Evolutionary conservation across 768 basidiomycete species (phyloP).

Genomic region (Amanita rimosa): DNA sequence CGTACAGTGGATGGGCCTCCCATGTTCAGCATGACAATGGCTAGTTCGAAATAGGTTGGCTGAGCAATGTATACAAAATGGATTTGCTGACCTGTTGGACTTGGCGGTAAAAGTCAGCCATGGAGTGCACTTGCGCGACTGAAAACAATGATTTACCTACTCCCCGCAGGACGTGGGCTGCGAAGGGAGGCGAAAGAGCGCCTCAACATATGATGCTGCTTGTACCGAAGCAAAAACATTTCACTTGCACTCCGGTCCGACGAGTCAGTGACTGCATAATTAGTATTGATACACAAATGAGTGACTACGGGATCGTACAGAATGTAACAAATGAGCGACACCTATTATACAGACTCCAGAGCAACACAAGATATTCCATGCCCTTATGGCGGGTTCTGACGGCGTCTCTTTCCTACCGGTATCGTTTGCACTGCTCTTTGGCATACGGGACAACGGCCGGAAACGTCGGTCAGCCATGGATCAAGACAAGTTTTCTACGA

Average conservation of each 20-base stretch:
- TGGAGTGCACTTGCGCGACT: background rate
- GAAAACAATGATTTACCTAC: conserved; percentile 15
- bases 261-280: no score
- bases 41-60: conserved; percentile 22
- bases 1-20: conserved; percentile 89
- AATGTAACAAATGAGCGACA: background rate
- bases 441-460: conserved; percentile 82
- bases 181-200: conserved; percentile 28
- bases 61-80: background rate
- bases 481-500: conserved; percentile 77
- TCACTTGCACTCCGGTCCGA: background rate
- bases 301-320: background rate
- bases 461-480: conserved; percentile 79
- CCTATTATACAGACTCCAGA: background rate
- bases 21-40: conserved; percentile 98
- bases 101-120: conserved; percentile 14
- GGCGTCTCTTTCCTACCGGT: conserved; percentile 15
- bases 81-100: conserved; percentile 47
- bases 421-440: conserved; percentile 59
- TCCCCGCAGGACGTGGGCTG: conserved; percentile 21
- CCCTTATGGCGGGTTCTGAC: background rate
- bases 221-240: background rate
- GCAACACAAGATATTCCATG: background rate
- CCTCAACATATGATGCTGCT: background rate
- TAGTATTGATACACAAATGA: background rate